phyloP scores from a whole-genome alignment of 2,329 filamentous ascomycete species.

The Periconia macrospinosa region DNA sequence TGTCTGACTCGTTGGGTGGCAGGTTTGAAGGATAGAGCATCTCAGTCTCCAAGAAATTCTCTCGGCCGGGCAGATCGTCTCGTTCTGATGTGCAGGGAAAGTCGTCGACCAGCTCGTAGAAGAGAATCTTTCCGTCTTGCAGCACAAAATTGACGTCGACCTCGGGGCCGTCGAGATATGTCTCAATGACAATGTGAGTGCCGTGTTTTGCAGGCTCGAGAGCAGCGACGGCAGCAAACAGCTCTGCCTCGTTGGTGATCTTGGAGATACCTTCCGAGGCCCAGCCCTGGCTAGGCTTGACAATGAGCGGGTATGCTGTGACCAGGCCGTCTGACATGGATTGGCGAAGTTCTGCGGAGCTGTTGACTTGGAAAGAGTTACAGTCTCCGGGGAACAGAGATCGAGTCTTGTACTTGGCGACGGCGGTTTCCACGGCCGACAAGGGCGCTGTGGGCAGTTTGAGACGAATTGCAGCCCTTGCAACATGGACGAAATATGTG shows the following conservation, averaged over 20 bases:
- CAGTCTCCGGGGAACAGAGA: conserved; percentile 2
- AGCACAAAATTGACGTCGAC: conserved; percentile 11
- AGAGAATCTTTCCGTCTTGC: conserved; percentile 6
- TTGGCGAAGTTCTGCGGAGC: conserved; percentile 4
- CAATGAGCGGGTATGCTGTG: conserved; percentile 33
- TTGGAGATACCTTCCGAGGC: conserved; percentile 37
- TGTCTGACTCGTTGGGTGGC: conserved; percentile 5
- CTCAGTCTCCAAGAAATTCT: conserved; percentile 12
- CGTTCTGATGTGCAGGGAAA: conserved; percentile 3
- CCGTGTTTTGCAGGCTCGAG: no score
- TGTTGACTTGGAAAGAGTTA: conserved; percentile 3
- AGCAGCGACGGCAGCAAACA: conserved; percentile 21
- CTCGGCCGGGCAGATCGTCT: neutral
- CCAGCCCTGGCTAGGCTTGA: conserved; percentile 43
- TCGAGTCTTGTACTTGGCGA: conserved; percentile 4
- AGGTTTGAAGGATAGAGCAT: conserved; percentile 8
- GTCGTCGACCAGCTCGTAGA: conserved; percentile 10
- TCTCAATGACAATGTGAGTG: conserved; percentile 30
- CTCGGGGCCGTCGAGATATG: conserved; percentile 10
- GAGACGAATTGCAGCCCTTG: no score
- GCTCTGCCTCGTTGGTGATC: conserved; percentile 25
- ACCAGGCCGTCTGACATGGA: no score
- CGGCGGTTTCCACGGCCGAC: conserved; percentile 1
- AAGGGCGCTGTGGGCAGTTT: no score
- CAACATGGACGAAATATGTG: no score